These are phyloP conservation scores for Microbotryum intermedium DNA, from an alignment of 1,284 basidiomycete genomes.

Conservation along the genomic window DNA sequence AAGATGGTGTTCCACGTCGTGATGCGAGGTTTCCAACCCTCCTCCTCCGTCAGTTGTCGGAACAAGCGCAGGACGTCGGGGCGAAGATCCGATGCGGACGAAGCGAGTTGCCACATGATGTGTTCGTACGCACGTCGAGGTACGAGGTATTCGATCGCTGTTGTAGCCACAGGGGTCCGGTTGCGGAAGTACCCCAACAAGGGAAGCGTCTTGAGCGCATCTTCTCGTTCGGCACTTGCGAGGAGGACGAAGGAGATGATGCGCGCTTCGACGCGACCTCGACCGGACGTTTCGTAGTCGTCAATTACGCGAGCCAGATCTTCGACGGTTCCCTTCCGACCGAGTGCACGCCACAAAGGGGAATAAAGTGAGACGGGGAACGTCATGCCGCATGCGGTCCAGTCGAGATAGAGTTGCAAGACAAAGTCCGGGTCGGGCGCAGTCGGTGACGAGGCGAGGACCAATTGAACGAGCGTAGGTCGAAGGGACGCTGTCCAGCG, in stretches of 20 bases:
- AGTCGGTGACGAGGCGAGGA: background rate
- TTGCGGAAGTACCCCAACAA: slow-evolving; percentile 17
- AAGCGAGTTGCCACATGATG: slow-evolving; percentile 12
- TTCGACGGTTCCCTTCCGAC: slow-evolving; percentile 4
- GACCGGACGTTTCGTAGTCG: slow-evolving; percentile 25
- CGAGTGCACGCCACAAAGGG: slow-evolving; percentile 15
- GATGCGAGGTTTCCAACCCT: slow-evolving; percentile 9
- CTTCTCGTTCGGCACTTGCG: background rate
- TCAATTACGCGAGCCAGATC: slow-evolving; percentile 14
- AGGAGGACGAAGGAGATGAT: slow-evolving; percentile 10
- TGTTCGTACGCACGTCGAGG: slow-evolving; percentile 13
- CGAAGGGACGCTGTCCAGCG: slow-evolving; percentile 14
- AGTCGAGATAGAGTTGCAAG: slow-evolving; percentile 21
- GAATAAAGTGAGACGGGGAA: slow-evolving; percentile 20
- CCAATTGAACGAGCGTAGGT: slow-evolving; percentile 7
- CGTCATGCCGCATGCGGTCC: slow-evolving; percentile 19
- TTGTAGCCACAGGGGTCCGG: slow-evolving; percentile 1
- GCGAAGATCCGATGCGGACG: slow-evolving; percentile 6
- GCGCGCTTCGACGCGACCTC: slow-evolving; percentile 4
- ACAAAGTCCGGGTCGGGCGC: slow-evolving; percentile 6
- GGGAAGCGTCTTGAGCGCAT: slow-evolving; percentile 1
- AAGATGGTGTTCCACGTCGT: slow-evolving; percentile 20
- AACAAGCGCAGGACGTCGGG: background rate
- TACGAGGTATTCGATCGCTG: slow-evolving; percentile 4
- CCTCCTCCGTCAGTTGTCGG: background rate